Evolutionary conservation across 192 early-diverging fungal species (phyloP).

Genomic region (Spizellomyces sp.): DNA sequence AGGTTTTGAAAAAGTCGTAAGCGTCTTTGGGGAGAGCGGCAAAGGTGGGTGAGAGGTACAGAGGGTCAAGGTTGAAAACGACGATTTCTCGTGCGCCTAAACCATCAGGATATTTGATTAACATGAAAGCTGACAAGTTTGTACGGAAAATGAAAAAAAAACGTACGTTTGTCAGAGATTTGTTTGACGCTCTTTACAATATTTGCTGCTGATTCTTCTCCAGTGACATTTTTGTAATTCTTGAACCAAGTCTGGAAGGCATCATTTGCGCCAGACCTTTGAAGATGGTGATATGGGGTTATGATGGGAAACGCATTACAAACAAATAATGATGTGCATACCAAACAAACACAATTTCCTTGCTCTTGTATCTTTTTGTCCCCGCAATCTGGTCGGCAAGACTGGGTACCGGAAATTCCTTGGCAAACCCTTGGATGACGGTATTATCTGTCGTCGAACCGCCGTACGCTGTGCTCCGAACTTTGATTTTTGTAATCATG

Average conservation of each 20-base stretch:
- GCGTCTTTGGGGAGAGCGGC: background rate
- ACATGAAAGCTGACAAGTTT: too few species aligned
- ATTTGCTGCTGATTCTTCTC: background rate
- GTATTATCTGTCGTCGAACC: background rate
- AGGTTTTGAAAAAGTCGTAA: background rate
- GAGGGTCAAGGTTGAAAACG: background rate
- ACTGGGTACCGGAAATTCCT: background rate
- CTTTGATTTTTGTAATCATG: background rate
- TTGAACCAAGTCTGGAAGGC: background rate
- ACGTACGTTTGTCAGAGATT: too few species aligned
- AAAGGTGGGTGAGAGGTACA: background rate
- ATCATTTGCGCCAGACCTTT: background rate
- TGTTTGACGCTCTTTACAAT: background rate
- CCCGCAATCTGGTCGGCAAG: conserved; percentile 1
- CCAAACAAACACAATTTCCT: too few species aligned
- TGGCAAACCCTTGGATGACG: background rate
- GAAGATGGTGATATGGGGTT: background rate
- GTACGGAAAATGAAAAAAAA: too few species aligned
- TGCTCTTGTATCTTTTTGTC: too few species aligned
- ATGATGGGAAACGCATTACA: too few species aligned
- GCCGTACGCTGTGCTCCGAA: background rate
- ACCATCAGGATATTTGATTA: too few species aligned
- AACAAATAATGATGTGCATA: too few species aligned
- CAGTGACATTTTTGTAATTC: background rate
- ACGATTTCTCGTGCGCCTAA: background rate